Evolutionary conservation across 371 early-diverging fungal genomes (phyloP).

Genomic region (Massospora cicadina): DNA sequence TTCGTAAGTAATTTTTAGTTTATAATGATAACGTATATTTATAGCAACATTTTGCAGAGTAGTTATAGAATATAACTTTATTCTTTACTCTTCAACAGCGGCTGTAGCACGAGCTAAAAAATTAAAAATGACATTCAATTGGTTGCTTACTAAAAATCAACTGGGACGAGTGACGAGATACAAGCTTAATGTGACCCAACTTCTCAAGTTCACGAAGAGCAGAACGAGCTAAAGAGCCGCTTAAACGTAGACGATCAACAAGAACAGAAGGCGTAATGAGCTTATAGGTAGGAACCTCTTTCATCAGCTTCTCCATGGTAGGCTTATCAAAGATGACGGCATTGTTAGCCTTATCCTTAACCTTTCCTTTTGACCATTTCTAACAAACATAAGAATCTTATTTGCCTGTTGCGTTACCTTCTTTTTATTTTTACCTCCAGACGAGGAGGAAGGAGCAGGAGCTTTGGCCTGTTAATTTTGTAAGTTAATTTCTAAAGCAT

Average conservation of each 20-base stretch:
- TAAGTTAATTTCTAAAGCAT: not conserved
- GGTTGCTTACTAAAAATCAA: slow-evolving; percentile 62
- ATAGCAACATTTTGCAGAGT: not conserved
- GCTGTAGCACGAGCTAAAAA: slow-evolving; percentile 15
- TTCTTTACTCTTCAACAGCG: slow-evolving; percentile 4
- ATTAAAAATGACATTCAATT: not conserved
- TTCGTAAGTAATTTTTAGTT: too few relatives aligned
- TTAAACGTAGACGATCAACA: slow-evolving; percentile 94
- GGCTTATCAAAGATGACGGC: slow-evolving; percentile 53
- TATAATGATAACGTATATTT: not conserved
- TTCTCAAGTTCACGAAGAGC: slow-evolving; percentile 84
- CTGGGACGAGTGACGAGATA: slow-evolving; percentile 79
- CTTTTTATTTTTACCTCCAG: slow-evolving; percentile 80
- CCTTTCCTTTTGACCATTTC: slow-evolving; percentile 36
- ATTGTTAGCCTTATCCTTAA: slow-evolving; percentile 32
- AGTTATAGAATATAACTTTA: slow-evolving; percentile 1
- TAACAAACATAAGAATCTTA: slow-evolving; percentile 9
- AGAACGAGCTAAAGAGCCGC: slow-evolving; percentile 90
- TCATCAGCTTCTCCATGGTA: slow-evolving; percentile 42
- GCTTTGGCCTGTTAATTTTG: slow-evolving; percentile 17
- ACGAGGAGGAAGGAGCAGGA: slow-evolving; percentile 44
- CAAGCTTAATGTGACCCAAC: slow-evolving; percentile 78
- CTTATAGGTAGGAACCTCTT: slow-evolving; percentile 98
- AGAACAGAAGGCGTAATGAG: slow-evolving; percentile 92
- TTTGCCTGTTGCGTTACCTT: slow-evolving; percentile 24